Percentiles rank a stretch among this genome's conserved stretches.
These are phyloP conservation scores for Kazachstania africana DNA, from an alignment of 805 yeast genomes.

Conservation along the genomic window DNA sequence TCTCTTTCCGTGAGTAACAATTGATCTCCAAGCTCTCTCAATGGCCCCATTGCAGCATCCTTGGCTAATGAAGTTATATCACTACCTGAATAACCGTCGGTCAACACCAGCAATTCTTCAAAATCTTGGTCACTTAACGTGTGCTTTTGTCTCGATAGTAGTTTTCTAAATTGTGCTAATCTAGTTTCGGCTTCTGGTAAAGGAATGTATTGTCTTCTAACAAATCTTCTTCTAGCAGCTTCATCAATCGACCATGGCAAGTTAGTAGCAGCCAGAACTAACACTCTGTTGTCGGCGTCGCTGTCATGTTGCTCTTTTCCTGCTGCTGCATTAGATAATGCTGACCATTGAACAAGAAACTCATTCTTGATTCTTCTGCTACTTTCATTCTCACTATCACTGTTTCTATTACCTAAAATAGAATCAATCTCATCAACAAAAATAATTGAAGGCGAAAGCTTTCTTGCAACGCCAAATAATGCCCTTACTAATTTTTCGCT, in stretches of 20 bases:
- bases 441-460: slow-evolving; percentile 82
- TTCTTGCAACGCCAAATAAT: slow-evolving; percentile 70
- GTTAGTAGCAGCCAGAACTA: slow-evolving; percentile 90
- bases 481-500: slow-evolving; percentile 90
- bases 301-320: slow-evolving; percentile 33
- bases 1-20: slow-evolving; percentile 57
- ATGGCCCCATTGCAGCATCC: slow-evolving; percentile 97
- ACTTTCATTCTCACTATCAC: slow-evolving; percentile 61
- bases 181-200: slow-evolving; percentile 83
- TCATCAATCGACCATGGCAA: slow-evolving; percentile 96
- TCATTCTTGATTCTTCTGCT: slow-evolving; percentile 85
- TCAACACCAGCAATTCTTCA: slow-evolving; percentile 45
- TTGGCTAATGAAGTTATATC: slow-evolving; percentile 90
- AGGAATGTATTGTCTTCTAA: slow-evolving; percentile 85
- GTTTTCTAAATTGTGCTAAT: slow-evolving; percentile 51
- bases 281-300: slow-evolving; percentile 47
- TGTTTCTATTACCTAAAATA: slow-evolving; percentile 59
- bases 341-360: slow-evolving; percentile 90
- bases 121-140: slow-evolving; percentile 54
- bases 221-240: slow-evolving; percentile 90
- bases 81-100: slow-evolving; percentile 83
- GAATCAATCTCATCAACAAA: slow-evolving; percentile 96
- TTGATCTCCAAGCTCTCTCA: slow-evolving; percentile 79
- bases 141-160: slow-evolving; percentile 62
- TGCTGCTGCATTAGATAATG: slow-evolving; percentile 77